These are phyloP conservation scores for Ceratocystis cubensis DNA, from an alignment of 2,329 filamentous ascomycete genomes.

Conservation along the genomic window DNA sequence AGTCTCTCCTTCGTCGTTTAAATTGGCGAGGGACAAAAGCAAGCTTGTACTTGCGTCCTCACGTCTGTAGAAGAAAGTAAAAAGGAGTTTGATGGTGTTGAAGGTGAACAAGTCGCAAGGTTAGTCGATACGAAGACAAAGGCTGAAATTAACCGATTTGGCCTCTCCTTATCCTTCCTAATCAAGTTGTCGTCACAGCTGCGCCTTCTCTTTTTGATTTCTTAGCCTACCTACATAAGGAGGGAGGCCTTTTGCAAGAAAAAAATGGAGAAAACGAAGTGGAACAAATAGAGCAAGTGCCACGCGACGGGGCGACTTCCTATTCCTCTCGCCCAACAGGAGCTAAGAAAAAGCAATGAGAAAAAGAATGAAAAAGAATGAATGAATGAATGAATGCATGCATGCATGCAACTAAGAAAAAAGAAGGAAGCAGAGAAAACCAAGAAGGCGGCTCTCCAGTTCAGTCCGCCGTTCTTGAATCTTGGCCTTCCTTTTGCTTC, in stretches of 20 bases:
- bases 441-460: neutral
- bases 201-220: neutral
- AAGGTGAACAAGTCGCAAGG: neutral
- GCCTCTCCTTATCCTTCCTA: neutral
- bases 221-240: neutral
- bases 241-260: slow-evolving; percentile 1
- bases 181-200: neutral
- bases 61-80: neutral
- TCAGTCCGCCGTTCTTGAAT: neutral
- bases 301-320: neutral
- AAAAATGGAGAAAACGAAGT: slow-evolving; percentile 5
- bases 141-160: neutral
- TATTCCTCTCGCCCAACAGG: neutral
- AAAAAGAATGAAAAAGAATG: neutral
- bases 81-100: neutral
- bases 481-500: slow-evolving; percentile 3
- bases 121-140: neutral
- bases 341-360: neutral
- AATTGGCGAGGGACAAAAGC: neutral
- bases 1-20: neutral
- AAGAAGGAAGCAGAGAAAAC: neutral
- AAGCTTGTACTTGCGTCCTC: neutral
- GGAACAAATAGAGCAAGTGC: neutral
- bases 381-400: neutral
- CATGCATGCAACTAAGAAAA: neutral